Percentiles rank a stretch among this genome's conserved stretches.
These are phyloP conservation scores for Phaeomoniella chlamydospora DNA, from an alignment of 2,329 filamentous ascomycete species.

Conservation along the genomic window DNA sequence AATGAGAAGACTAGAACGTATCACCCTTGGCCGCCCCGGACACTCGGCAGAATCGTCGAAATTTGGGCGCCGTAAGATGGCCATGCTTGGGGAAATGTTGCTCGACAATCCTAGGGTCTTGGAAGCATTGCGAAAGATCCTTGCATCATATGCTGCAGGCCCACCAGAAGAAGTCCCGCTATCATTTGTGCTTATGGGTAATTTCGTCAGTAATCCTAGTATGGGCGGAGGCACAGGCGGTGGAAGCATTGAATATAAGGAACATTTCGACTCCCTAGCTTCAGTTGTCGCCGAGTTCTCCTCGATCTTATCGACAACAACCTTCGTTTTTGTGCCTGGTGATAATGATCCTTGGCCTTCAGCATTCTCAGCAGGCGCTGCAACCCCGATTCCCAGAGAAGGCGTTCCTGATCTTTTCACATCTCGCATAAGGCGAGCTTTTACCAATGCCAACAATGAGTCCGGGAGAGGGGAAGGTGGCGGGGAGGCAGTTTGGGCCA, in stretches of 20 bases:
- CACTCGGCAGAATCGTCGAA: conserved; percentile 11
- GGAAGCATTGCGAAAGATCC: conserved; percentile 64
- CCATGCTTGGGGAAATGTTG: conserved; percentile 75
- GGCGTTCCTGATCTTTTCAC: conserved; percentile 81
- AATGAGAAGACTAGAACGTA: conserved; percentile 68
- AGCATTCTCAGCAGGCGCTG: conserved; percentile 45
- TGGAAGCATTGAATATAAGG: conserved; percentile 91
- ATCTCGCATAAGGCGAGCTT: conserved; percentile 65
- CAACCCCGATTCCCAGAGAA: conserved; percentile 29
- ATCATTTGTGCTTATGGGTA: conserved; percentile 70
- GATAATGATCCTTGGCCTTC: conserved; percentile 98
- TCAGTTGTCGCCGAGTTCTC: conserved; percentile 73
- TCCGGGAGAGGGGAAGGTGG: conserved; percentile 34
- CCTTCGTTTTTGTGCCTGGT: conserved; percentile 85
- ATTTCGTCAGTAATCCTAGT: conserved; percentile 51
- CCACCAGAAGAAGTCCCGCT: conserved; percentile 54
- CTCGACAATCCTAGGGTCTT: conserved; percentile 74
- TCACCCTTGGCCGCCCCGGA: conserved; percentile 40
- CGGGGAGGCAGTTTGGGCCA: conserved; percentile 74
- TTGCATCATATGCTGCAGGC: conserved; percentile 57
- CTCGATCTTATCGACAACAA: conserved; percentile 59
- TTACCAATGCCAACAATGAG: conserved; percentile 64
- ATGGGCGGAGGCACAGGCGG: conserved; percentile 54
- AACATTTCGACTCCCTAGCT: conserved; percentile 82
- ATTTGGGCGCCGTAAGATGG: conserved; percentile 34